Evolutionary conservation across 805 yeast genomes (phyloP).

Genomic region (Isabelozyma gotoi): DNA sequence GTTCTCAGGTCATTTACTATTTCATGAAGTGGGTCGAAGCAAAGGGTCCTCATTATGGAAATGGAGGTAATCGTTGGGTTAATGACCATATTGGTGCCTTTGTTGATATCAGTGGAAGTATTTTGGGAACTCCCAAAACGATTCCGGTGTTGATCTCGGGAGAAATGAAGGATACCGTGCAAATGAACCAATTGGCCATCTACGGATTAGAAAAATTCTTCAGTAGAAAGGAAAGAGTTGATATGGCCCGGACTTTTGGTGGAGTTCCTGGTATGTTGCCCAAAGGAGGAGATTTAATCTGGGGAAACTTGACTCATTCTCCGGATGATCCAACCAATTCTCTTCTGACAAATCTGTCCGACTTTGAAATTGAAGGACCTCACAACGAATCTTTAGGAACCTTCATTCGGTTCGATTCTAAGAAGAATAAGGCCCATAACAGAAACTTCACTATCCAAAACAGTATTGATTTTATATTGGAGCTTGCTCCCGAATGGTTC

Average conservation of each 20-base stretch:
- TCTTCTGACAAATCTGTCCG: constrained; percentile 15
- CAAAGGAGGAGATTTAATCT: constrained; percentile 85
- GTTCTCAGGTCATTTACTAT: constrained; percentile 83
- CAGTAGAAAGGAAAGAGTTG: constrained; percentile 83
- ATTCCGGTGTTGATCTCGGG: constrained; percentile 92
- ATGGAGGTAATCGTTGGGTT: constrained; percentile 91
- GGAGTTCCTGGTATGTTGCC: constrained; percentile 96
- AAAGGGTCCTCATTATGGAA: constrained; percentile 72
- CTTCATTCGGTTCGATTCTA: constrained; percentile 63
- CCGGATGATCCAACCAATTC: constrained; percentile 65
- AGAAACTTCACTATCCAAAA: constrained; percentile 63
- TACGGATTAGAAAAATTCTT: constrained; percentile 94
- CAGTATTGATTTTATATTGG: constrained; percentile 64
- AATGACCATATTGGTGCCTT: constrained; percentile 78
- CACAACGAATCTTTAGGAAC: constrained; percentile 59
- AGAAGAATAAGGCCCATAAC: constrained; percentile 27
- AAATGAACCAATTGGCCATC: constrained; percentile 86
- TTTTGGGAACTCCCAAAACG: constrained; percentile 92
- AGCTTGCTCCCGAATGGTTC: constrained; percentile 78
- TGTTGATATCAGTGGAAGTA: constrained; percentile 87
- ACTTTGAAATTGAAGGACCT: constrained; percentile 18
- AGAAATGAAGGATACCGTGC: constrained; percentile 97
- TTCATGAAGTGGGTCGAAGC: constrained; percentile 98
- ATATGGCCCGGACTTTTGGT: constrained; percentile 84
- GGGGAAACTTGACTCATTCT: constrained; percentile 73